phyloP scores from a whole-genome alignment of 1,139 yeast genomes.

The Geotrichum cucujoidarum region DNA sequence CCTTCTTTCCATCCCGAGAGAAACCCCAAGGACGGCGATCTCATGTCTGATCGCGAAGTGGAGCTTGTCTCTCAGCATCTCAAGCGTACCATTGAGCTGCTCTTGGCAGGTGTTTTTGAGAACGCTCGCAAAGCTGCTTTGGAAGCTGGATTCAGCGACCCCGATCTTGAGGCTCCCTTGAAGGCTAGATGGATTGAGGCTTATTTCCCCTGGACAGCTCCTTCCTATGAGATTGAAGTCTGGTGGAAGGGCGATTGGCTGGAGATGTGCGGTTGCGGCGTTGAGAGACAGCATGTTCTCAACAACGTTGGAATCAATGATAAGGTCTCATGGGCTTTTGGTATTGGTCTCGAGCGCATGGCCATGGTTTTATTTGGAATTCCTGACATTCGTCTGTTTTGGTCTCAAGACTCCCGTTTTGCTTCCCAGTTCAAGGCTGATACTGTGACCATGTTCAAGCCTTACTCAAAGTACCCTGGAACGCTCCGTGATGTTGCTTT shows the following conservation, averaged over 20 bases:
- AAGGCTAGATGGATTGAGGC: constrained; percentile 94
- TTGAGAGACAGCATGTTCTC: constrained; percentile 74
- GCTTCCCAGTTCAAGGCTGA: constrained; percentile 63
- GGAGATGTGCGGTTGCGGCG: constrained; percentile 95
- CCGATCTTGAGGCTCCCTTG: constrained; percentile 66
- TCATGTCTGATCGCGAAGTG: constrained; percentile 66
- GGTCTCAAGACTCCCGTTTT: constrained; percentile 84
- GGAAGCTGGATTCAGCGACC: constrained; percentile 58
- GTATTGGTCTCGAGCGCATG: constrained; percentile 88
- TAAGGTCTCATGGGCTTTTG: constrained; percentile 94
- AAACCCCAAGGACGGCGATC: constrained; percentile 70
- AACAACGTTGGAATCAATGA: constrained; percentile 61
- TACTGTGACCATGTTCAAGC: constrained; percentile 66
- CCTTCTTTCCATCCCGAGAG: constrained; percentile 48
- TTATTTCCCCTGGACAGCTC: constrained; percentile 97
- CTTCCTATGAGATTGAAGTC: constrained; percentile 97
- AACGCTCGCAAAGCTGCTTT: constrained; percentile 66
- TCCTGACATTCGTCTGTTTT: constrained; percentile 89
- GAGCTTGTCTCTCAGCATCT: constrained; percentile 69
- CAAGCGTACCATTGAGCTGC: constrained; percentile 75
- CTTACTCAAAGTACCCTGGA: constrained; percentile 90
- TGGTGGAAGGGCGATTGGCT: constrained; percentile 99
- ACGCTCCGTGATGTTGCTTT: constrained; percentile 83
- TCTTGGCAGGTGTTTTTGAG: constrained; percentile 79
- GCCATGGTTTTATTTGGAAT: constrained; percentile 94